A percentile compares a stretch with the other conserved stretches of the same genome.
Evolutionary conservation across 1,284 basidiomycete species (phyloP).

Genomic region (Naganishia albida): DNA sequence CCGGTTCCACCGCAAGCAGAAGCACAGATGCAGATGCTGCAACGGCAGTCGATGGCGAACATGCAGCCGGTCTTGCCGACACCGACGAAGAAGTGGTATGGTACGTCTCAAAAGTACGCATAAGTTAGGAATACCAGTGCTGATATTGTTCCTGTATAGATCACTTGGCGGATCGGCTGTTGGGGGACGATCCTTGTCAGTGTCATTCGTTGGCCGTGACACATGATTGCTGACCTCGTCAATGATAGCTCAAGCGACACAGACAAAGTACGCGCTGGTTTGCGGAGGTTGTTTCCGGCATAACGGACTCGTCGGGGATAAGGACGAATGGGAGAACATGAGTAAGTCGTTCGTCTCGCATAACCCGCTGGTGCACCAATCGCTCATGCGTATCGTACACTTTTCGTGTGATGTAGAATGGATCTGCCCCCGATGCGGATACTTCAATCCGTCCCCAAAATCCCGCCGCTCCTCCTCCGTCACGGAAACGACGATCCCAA

Average conservation of each 20-base stretch:
- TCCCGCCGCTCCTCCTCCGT: slow-evolving; percentile 4
- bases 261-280: slow-evolving; percentile 82
- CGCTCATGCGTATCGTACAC: background rate
- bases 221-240: slow-evolving; percentile 47
- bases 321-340: slow-evolving; percentile 83
- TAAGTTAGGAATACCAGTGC: background rate
- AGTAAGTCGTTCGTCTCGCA: slow-evolving; percentile 63
- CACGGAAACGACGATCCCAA: slow-evolving; percentile 27
- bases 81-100: slow-evolving; percentile 76
- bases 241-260: slow-evolving; percentile 48
- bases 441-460: slow-evolving; percentile 18
- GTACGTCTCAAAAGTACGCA: slow-evolving; percentile 12
- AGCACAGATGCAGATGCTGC: slow-evolving; percentile 44
- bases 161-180: slow-evolving; percentile 77
- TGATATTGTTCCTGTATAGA: slow-evolving; percentile 53
- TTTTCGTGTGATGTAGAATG: slow-evolving; percentile 1
- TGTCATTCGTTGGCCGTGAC: slow-evolving; percentile 44
- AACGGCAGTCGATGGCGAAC: slow-evolving; percentile 44
- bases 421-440: slow-evolving; percentile 16
- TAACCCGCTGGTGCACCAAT: background rate
- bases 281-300: slow-evolving; percentile 90
- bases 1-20: slow-evolving; percentile 41
- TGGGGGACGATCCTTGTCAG: slow-evolving; percentile 76
- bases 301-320: slow-evolving; percentile 80
- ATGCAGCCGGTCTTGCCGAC: slow-evolving; percentile 57